phyloP scores from a whole-genome alignment of 2,329 filamentous ascomycete species.

The Chaetomiaceae sp. region DNA sequence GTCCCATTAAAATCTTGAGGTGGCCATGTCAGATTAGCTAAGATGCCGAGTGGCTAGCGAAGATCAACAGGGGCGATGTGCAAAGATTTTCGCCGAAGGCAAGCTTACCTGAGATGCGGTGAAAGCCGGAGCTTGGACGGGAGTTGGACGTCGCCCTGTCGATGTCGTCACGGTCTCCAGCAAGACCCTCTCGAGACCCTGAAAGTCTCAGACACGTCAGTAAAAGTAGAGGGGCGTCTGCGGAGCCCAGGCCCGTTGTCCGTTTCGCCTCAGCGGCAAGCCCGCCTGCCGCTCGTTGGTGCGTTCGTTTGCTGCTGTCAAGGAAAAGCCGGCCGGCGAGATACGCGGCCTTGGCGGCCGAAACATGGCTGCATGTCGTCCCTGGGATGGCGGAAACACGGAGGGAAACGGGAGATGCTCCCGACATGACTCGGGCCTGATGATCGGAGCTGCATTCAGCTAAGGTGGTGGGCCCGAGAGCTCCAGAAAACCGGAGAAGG shows the following conservation, averaged over 20 bases:
- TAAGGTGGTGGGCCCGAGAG: background rate
- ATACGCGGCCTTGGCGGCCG: background rate
- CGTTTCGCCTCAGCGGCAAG: background rate
- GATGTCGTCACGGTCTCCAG: slow-evolving; percentile 22
- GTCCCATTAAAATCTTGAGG: too few species aligned
- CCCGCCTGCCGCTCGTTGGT: background rate
- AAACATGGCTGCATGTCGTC: background rate
- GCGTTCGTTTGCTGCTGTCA: background rate
- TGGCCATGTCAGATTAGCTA: too few species aligned
- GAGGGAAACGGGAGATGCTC: slow-evolving; percentile 7
- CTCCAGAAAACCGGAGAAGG: slow-evolving; percentile 7
- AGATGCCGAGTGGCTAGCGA: background rate
- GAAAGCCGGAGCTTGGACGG: background rate
- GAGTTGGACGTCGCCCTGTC: background rate
- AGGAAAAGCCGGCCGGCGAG: background rate
- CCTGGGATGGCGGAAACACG: background rate
- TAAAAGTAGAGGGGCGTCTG: slow-evolving; percentile 6
- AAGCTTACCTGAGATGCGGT: background rate
- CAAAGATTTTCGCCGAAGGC: background rate
- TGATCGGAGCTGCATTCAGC: slow-evolving; percentile 11
- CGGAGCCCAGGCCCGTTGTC: slow-evolving; percentile 10
- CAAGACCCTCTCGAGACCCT: too few species aligned
- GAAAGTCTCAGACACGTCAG: slow-evolving; percentile 4
- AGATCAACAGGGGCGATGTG: background rate
- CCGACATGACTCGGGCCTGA: slow-evolving; percentile 17